Base-by-base conservation (phyloP, 306 rosid genomes). In the Rubus parviflorus region DNA sequence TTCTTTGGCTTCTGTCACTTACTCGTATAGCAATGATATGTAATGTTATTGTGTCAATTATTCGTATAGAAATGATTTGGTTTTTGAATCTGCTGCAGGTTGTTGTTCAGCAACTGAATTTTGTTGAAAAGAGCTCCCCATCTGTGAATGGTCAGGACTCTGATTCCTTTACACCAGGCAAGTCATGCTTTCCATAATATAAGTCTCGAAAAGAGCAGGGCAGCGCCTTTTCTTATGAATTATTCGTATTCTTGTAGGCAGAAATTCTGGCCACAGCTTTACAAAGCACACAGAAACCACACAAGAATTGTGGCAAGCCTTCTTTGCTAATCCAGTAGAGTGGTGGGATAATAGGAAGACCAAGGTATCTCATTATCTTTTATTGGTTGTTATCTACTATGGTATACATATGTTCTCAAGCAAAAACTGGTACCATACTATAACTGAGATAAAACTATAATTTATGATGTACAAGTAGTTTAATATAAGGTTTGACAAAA, bases 261-360 rank as follows among this genome's bases (percentile, higher is more conserved):
- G 85, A 80, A 92, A 80, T 74, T 66, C 62, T 42, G 81, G 63
- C 52, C 79, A 45, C 73, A 72, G 60, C 82, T 80, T 82, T 37
- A 84, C 86, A 51, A 84, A 72, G 79, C 75, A 49, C 78, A 81
- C 82, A 37, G 86, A 84, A 72, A 91, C 97, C 63, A 81, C 81
- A 65, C 90, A 88, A 73, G 96, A 92, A 70, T 75, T 82, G 60
- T 96, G 99, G 98, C 96, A 92, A 75, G 94, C 88, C 15, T 88
- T 73, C 80, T 86, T 85, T 79, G 87, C 88, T 35, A 83, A 86
- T 86, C 92, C 88, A n/a, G 80, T 80, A 70, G 86, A 86, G 9
- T 86, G 89, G 89, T 88, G 92, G 92, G 92, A 88, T 74, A 88
- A 88, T 80, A 80, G 89, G 85, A 88, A 81, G 73, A 88, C 68